Percentiles rank a stretch among this genome's conserved stretches.
Evolutionary conservation across 495 filamentous ascomycete species (phyloP).

Genomic region (Amniculicola lignicola): DNA sequence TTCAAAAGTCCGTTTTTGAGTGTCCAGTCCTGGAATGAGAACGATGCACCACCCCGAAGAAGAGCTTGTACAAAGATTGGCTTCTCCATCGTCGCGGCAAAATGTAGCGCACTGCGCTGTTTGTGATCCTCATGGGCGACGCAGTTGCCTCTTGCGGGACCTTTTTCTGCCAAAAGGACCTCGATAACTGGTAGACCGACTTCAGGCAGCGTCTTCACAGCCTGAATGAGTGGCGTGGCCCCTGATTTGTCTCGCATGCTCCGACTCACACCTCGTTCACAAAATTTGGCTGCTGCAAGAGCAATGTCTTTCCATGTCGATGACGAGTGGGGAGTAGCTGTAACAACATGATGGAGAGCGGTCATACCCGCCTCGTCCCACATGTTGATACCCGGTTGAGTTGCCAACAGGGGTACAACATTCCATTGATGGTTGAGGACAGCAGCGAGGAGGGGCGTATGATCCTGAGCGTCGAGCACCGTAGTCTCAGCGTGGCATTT

Average conservation of each 20-base stretch:
- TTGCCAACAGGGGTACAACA: constrained; percentile 23
- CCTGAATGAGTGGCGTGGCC: constrained; percentile 23
- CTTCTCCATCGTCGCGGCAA: constrained; percentile 26
- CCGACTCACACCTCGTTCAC: constrained; percentile 16
- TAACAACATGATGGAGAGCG: constrained; percentile 21
- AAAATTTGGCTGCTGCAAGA: constrained; percentile 10
- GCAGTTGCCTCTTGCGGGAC: constrained; percentile 11
- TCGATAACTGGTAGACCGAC: constrained; percentile 22
- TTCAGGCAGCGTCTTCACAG: constrained; percentile 23
- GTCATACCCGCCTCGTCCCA: constrained; percentile 25
- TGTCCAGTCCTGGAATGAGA: constrained; percentile 21
- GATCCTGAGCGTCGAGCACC: constrained; percentile 5
- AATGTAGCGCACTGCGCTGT: constrained; percentile 16
- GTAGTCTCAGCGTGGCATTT: constrained; percentile 17
- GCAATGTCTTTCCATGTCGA: constrained; percentile 23
- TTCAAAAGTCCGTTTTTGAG: constrained; percentile 1
- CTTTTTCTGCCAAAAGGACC: constrained; percentile 5
- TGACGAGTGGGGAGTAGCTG: constrained; percentile 13
- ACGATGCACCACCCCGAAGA: constrained; percentile 14
- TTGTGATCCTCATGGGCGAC: constrained; percentile 28
- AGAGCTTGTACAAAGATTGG: constrained; percentile 15
- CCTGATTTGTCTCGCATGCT: constrained; percentile 23
- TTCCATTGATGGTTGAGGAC: constrained; percentile 15
- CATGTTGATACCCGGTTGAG: constrained; percentile 20
- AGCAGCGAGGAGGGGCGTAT: constrained; percentile 23